Evolutionary conservation across 192 early-diverging fungal genomes (phyloP).

Genomic region (Phycomyces nitens): DNA sequence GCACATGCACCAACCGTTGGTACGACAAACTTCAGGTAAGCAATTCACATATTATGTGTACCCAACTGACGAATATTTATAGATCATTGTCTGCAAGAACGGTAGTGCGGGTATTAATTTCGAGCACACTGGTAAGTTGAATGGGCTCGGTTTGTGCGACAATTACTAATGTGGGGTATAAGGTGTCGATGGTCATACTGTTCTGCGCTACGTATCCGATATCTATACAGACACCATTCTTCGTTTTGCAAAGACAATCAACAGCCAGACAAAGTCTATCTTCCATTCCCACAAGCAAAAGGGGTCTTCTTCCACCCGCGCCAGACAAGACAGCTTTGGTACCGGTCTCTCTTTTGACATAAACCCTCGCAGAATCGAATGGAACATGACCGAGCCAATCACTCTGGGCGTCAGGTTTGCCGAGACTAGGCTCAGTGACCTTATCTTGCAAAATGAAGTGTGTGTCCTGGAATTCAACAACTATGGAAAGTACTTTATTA

Average conservation of each 20-base stretch:
- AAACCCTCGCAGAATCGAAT: conserved; percentile 45
- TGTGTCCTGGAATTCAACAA: conserved; percentile 59
- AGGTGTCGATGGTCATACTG: conserved; percentile 54
- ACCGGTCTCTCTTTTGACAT: conserved; percentile 16
- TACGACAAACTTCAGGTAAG: conserved; percentile 69
- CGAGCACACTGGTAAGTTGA: conserved; percentile 65
- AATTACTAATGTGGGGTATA: background rate
- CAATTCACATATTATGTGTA: background rate
- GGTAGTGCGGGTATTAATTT: conserved; percentile 88
- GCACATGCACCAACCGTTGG: conserved; percentile 74
- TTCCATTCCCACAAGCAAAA: conserved; percentile 28
- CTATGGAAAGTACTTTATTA: conserved; percentile 43
- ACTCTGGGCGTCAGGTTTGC: conserved; percentile 43
- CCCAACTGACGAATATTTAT: background rate
- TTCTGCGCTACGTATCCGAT: conserved; percentile 47
- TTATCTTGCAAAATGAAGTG: conserved; percentile 57
- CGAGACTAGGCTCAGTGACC: conserved; percentile 43
- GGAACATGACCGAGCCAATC: conserved; percentile 40
- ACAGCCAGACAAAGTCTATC: conserved; percentile 40
- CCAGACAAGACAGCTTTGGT: background rate
- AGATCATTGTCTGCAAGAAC: conserved; percentile 69
- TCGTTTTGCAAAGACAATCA: conserved; percentile 47
- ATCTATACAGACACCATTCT: conserved; percentile 50
- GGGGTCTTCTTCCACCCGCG: background rate
- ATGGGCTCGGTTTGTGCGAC: conserved; percentile 26